Evolutionary conservation across 768 basidiomycete species (phyloP).

Genomic region (Auriculariales sp.): DNA sequence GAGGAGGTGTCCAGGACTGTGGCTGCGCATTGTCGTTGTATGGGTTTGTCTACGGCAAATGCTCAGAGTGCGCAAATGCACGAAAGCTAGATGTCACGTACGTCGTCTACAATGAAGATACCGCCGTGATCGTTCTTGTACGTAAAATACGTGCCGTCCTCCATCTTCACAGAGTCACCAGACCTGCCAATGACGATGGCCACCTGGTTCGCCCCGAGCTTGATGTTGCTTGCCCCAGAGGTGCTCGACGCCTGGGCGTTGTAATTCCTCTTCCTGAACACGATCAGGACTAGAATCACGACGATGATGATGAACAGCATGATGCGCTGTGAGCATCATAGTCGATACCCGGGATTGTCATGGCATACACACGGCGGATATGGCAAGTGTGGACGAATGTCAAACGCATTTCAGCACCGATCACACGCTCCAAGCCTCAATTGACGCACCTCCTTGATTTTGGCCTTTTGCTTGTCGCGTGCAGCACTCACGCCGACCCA

Average conservation of each 20-base stretch:
- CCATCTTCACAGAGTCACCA: constrained; percentile 59
- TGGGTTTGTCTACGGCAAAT: constrained; percentile 66
- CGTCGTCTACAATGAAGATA: constrained; percentile 72
- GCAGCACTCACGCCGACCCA: too few relatives aligned
- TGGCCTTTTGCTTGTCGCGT: too few relatives aligned
- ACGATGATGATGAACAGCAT: constrained; percentile 40
- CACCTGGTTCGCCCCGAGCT: constrained; percentile 10
- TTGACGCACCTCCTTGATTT: too few relatives aligned
- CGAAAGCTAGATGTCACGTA: too few relatives aligned
- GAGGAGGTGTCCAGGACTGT: constrained; percentile 69
- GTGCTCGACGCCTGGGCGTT: constrained; percentile 35
- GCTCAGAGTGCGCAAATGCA: too few relatives aligned
- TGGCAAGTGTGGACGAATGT: too few relatives aligned
- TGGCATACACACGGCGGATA: too few relatives aligned
- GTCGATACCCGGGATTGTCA: too few relatives aligned
- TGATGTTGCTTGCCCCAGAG: constrained; percentile 9
- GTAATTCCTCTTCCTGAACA: constrained; percentile 53
- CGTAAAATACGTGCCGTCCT: constrained; percentile 70
- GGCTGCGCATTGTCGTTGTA: constrained; percentile 69
- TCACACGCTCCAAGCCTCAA: too few relatives aligned
- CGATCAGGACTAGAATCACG: constrained; percentile 45
- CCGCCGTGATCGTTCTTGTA: constrained; percentile 81
- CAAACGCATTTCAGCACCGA: too few relatives aligned
- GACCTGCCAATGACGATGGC: constrained; percentile 53
- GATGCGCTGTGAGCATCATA: too few relatives aligned